These are phyloP conservation scores for Annulohypoxylon moriforme DNA, from an alignment of 495 filamentous ascomycete species.

Conservation along the genomic window DNA sequence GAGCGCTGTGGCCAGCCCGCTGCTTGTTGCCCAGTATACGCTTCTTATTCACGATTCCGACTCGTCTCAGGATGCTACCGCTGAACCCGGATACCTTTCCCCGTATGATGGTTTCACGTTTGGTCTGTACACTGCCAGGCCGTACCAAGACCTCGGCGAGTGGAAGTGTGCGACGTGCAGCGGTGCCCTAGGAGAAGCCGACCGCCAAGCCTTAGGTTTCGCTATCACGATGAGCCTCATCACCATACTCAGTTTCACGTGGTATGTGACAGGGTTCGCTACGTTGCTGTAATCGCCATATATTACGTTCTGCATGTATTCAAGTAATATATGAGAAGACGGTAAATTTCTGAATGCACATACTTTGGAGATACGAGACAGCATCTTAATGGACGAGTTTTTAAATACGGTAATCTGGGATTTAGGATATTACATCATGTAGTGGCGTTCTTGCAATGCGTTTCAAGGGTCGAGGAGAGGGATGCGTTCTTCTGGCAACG, in stretches of 20 bases:
- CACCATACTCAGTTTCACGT: slow-evolving; percentile 86
- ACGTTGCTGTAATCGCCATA: slow-evolving; percentile 58
- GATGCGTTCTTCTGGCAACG: slow-evolving; percentile 27
- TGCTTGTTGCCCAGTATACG: slow-evolving; percentile 83
- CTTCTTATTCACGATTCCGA: slow-evolving; percentile 83
- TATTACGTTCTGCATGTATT: neutral
- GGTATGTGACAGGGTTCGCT: slow-evolving; percentile 81
- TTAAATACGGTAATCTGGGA: slow-evolving; percentile 36
- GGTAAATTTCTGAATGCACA: slow-evolving; percentile 35
- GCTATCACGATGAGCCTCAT: slow-evolving; percentile 78
- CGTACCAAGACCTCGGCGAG: slow-evolving; percentile 71
- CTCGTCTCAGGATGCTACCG: slow-evolving; percentile 67
- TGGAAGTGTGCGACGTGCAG: slow-evolving; percentile 77
- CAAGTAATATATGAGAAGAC: neutral
- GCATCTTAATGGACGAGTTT: slow-evolving; percentile 26
- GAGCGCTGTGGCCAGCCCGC: slow-evolving; percentile 65
- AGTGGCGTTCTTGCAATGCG: slow-evolving; percentile 34
- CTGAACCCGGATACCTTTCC: slow-evolving; percentile 78
- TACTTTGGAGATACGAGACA: slow-evolving; percentile 36
- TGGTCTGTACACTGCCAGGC: slow-evolving; percentile 80
- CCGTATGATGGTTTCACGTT: slow-evolving; percentile 74
- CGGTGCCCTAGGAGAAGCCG: slow-evolving; percentile 71
- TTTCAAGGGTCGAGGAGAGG: slow-evolving; percentile 18
- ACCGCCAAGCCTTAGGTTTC: slow-evolving; percentile 75
- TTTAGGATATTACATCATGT: slow-evolving; percentile 33